phyloP scores from a whole-genome alignment of 2,329 filamentous ascomycete species.

The Talaromyces rugulosus region DNA sequence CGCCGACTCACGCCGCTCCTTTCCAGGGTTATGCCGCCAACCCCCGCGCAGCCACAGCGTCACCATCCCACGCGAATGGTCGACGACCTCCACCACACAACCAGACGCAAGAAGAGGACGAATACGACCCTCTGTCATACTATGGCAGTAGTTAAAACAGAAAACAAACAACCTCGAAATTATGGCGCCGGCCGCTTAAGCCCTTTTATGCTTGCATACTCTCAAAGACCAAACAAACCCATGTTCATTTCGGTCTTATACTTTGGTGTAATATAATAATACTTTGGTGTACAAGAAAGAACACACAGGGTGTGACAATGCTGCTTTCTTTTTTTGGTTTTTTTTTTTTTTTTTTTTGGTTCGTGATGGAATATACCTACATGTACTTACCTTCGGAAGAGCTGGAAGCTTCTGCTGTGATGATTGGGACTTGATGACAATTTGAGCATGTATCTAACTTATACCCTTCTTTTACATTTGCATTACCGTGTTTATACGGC shows the following conservation, averaged over 20 bases:
- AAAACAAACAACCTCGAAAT: not conserved
- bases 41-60: constrained; percentile 9
- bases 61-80: constrained; percentile 8
- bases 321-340: not conserved
- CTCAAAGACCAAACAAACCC: not conserved
- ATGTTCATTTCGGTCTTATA: not conserved
- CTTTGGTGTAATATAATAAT: not conserved
- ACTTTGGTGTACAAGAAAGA: not conserved
- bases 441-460: not conserved
- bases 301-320: not conserved
- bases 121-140: constrained; percentile 13
- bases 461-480: not conserved
- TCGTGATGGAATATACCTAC: not conserved
- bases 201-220: not conserved
- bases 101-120: constrained; percentile 6
- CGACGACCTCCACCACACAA: not conserved
- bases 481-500: too few species aligned
- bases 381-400: not conserved
- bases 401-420: not conserved
- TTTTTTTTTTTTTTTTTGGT: not conserved
- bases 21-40: constrained; percentile 5
- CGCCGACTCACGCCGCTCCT: not conserved
- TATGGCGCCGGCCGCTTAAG: not conserved
- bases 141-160: constrained; percentile 3
- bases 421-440: not conserved